These are phyloP conservation scores for Kodamaea leandrae DNA, from an alignment of 805 yeast genomes.

Conservation along the genomic window DNA sequence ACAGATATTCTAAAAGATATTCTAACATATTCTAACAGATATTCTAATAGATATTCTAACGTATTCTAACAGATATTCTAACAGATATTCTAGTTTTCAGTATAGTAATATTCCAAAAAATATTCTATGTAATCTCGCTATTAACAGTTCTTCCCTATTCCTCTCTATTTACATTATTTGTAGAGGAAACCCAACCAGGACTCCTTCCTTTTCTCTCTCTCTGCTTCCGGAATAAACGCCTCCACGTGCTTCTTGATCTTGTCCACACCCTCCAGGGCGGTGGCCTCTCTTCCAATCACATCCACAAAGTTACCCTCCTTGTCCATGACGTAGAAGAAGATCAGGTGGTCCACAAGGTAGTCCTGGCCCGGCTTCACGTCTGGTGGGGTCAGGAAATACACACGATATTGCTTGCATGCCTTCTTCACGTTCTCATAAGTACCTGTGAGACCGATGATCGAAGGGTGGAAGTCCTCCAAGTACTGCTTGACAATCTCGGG, in stretches of 20 bases:
- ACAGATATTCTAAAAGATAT: no score
- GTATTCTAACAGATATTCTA: no score
- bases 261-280: slow-evolving; percentile 70
- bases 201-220: slow-evolving; percentile 61
- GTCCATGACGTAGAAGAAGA: slow-evolving; percentile 95
- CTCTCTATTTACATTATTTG: slow-evolving; percentile 26
- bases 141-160: background rate
- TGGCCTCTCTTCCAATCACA: slow-evolving; percentile 89
- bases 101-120: no score
- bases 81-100: no score
- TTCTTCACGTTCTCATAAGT: slow-evolving; percentile 79
- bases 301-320: slow-evolving; percentile 96
- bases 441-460: slow-evolving; percentile 89
- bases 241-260: slow-evolving; percentile 74
- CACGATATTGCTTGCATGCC: slow-evolving; percentile 86
- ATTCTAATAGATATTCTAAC: no score
- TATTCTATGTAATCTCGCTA: background rate
- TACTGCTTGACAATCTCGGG: slow-evolving; percentile 84
- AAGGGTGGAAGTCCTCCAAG: slow-evolving; percentile 84
- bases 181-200: slow-evolving; percentile 60
- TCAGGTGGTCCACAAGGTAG: slow-evolving; percentile 94
- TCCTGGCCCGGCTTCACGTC: slow-evolving; percentile 94
- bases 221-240: slow-evolving; percentile 69
- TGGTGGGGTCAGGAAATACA: slow-evolving; percentile 96
- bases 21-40: no score